Evolutionary conservation across 371 early-diverging fungal genomes (phyloP), one percentile per base, ranked within the genome.

Genomic region (Nematocida homosporus): DNA sequence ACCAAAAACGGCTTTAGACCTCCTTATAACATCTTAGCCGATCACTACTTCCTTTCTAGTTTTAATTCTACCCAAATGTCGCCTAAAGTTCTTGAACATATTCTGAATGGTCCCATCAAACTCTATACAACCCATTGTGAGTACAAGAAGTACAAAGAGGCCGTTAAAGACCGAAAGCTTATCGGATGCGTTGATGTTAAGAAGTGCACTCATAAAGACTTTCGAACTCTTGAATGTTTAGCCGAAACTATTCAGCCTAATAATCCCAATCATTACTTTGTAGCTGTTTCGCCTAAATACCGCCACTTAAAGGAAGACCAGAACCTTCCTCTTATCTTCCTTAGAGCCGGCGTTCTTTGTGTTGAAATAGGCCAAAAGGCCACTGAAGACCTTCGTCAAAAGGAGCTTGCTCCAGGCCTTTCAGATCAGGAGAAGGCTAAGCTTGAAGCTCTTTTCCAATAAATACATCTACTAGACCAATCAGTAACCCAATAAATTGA

Each of bases 21-120:
- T 8, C 75, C 75, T 5, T 72, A 52, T 40, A 59, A 72, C 20
- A 61, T 72, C 13, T 44, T 72, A 2, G 75, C 75, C 25, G 75
- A 72, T 64, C 59, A 60, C 37, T n/a, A 48, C 6, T 72, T 72
- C 42, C 63, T 72, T 3, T 4, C 35, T 27, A 5, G 63, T 16
- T 72, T 68, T 37, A 23, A 72, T 34, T 47, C 35, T 10, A 51
- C 75, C 13, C 59, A 61, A 40, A 63, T 72, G 75, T n/a, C 32
- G 29, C 8, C 44, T 8, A n/a, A 18, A 10, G 5, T 29, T 13
- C n/a, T 72, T 1, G 60, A 72, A 44, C 77, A 72, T 18, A 18
- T 72, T 3, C 50, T 72, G 18, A 34, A 48, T 32, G 60, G 60
- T 23, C 77, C 32, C 13, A 72, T 72, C 23, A 8, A 47, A 10